Conservation (phyloP, 176 grass and related monocot species). For the Triticum monococcum region DNA sequence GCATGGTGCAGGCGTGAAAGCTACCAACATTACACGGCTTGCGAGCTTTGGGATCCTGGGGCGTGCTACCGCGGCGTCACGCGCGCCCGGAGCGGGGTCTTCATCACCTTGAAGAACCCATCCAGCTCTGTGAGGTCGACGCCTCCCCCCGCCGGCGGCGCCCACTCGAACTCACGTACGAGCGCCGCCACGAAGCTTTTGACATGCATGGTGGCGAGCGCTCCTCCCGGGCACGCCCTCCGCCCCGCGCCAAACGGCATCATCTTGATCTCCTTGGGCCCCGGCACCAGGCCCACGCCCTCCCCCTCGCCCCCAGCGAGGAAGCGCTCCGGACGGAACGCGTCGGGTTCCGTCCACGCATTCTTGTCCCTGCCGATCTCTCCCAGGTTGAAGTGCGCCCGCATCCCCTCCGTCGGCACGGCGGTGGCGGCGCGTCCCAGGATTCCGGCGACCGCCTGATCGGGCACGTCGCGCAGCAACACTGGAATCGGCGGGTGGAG, state of each 20-base stretch:
- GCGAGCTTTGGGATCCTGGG: too few relatives aligned
- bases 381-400: too few relatives aligned
- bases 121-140: background rate
- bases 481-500: background rate
- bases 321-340: conserved; percentile 60
- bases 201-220: background rate
- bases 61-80: too few relatives aligned
- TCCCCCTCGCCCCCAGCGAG: conserved; percentile 29
- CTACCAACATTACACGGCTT: too few relatives aligned
- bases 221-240: background rate
- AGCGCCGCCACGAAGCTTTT: background rate
- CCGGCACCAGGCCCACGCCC: background rate
- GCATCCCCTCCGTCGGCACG: too few relatives aligned
- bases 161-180: background rate
- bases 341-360: background rate
- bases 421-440: too few relatives aligned
- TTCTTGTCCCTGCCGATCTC: background rate
- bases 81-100: too few relatives aligned
- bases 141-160: background rate
- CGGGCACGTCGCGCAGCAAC: background rate
- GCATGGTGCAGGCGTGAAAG: too few relatives aligned
- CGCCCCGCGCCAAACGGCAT: too few relatives aligned
- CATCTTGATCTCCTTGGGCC: too few relatives aligned
- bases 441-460: background rate
- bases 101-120: background rate